Evolutionary conservation across 2,329 filamentous ascomycete species (phyloP).

Genomic region (Fusarium domesticum): DNA sequence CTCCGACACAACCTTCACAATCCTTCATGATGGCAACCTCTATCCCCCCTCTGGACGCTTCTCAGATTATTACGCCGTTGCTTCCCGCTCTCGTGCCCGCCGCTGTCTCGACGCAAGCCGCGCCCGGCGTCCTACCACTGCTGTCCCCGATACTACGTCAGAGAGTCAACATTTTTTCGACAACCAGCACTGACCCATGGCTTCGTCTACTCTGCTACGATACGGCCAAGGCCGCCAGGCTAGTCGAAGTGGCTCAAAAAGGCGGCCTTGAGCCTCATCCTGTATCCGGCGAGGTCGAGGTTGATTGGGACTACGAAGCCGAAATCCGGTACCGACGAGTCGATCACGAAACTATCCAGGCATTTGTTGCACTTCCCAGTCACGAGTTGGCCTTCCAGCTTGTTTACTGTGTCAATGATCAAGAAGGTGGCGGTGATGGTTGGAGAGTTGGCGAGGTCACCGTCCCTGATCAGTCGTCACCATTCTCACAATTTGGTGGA

Average conservation of each 20-base stretch:
- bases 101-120: slow-evolving; percentile 55
- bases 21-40: slow-evolving; percentile 24
- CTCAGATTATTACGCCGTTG: slow-evolving; percentile 51
- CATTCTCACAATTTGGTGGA: slow-evolving; percentile 54
- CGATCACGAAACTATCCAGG: slow-evolving; percentile 72
- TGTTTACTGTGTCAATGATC: slow-evolving; percentile 66
- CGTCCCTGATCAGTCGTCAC: slow-evolving; percentile 53
- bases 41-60: slow-evolving; percentile 45
- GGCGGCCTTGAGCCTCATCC: slow-evolving; percentile 75
- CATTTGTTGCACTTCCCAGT: slow-evolving; percentile 59
- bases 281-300: slow-evolving; percentile 73
- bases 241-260: slow-evolving; percentile 60
- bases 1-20: not conserved
- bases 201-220: slow-evolving; percentile 71
- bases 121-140: slow-evolving; percentile 55
- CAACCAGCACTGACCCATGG: slow-evolving; percentile 63
- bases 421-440: slow-evolving; percentile 57
- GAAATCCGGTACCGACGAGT: slow-evolving; percentile 63
- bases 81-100: slow-evolving; percentile 59
- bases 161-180: slow-evolving; percentile 62
- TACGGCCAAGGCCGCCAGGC: slow-evolving; percentile 49
- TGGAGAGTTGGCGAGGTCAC: slow-evolving; percentile 73
- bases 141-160: slow-evolving; percentile 66
- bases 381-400: slow-evolving; percentile 63
- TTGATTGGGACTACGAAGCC: slow-evolving; percentile 65